These are phyloP conservation scores for Exophiala dermatitidis DNA, from an alignment of 2,329 filamentous ascomycete species.

Conservation along the genomic window DNA sequence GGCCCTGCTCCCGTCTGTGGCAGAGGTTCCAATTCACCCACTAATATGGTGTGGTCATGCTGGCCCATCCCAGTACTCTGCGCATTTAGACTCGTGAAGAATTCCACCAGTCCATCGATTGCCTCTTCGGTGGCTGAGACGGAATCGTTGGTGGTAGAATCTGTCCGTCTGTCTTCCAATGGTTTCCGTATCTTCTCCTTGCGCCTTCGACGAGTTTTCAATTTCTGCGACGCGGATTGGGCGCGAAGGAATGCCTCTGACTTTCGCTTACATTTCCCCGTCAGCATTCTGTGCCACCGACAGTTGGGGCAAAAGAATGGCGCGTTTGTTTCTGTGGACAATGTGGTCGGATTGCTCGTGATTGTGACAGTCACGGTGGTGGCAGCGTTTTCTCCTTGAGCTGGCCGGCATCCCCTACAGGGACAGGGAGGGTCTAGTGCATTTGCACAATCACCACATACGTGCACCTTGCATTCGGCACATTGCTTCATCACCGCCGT, in stretches of 20 bases:
- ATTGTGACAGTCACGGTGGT: neutral
- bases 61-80: conserved; percentile 7
- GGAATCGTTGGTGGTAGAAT: neutral
- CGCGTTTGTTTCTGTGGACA: conserved; percentile 5
- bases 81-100: conserved; percentile 17
- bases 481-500: conserved; percentile 40
- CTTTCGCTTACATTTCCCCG: conserved; percentile 24
- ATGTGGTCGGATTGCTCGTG: conserved; percentile 1
- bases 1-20: neutral
- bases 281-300: conserved; percentile 24
- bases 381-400: conserved; percentile 4
- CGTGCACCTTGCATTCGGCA: conserved; percentile 39
- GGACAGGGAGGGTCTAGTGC: conserved; percentile 23
- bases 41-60: neutral
- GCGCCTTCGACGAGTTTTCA: conserved; percentile 20
- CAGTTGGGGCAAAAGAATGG: conserved; percentile 28
- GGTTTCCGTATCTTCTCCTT: conserved; percentile 24
- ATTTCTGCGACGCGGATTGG: conserved; percentile 4
- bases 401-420: conserved; percentile 23
- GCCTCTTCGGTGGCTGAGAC: conserved; percentile 10
- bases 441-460: conserved; percentile 40
- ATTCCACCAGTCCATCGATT: conserved; percentile 23
- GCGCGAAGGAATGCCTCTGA: conserved; percentile 20
- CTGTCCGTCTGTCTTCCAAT: conserved; percentile 17
- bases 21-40: neutral